Evolutionary conservation across 164 flowering plant genomes (phyloP), one percentile per base, ranked within the genome.

Genomic region (Pachysandra terminalis): DNA sequence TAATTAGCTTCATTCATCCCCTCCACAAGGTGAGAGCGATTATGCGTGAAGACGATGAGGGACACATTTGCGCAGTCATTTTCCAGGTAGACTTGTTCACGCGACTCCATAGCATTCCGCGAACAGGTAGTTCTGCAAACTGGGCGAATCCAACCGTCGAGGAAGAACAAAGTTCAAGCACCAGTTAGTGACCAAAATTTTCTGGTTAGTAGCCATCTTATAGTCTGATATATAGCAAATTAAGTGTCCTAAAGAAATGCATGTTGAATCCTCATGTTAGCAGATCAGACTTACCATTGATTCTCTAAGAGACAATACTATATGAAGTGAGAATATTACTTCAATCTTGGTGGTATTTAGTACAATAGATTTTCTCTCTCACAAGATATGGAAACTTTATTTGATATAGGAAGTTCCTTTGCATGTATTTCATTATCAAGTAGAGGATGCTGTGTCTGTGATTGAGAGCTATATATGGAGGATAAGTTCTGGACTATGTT

Each of bases 1-100:
- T 85, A 40, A 73, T 45, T 22, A 83, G 84, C 74, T 85, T 83
- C 63, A 85, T 69, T 66, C 85, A 83, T 70, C 89, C 89, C n/a
- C 75, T 80, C 12, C 57, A 82, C 74, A 80, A 83, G 74, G 82
- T 85, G 4, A 74, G 69, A 54, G 85, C 82, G 35, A 53, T 82
- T 8, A 22, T 66, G 0, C 65, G 67, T 10, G 82, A 75, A 55
- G 87, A 85, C 24, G 78, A 76, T 15, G 64, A 71, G 16, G 83
- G 85, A 2, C n/a, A 68, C 1, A 41, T 78, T 8, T 63, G 71
- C 60, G 74, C 77, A 19, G 78, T 79, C 12, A 58, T 66, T 21
- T 85, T 85, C 66, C 77, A 83, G 68, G 87, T 85, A 61, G 87
- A 85, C 59, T 59, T 79, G 64, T 76, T 41, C 58, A 72, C 77